Percentiles rank a stretch among this genome's conserved stretches.
These are phyloP conservation scores for Mikania micrantha DNA, from an alignment of 129 eudicot genomes.

Conservation along the genomic window DNA sequence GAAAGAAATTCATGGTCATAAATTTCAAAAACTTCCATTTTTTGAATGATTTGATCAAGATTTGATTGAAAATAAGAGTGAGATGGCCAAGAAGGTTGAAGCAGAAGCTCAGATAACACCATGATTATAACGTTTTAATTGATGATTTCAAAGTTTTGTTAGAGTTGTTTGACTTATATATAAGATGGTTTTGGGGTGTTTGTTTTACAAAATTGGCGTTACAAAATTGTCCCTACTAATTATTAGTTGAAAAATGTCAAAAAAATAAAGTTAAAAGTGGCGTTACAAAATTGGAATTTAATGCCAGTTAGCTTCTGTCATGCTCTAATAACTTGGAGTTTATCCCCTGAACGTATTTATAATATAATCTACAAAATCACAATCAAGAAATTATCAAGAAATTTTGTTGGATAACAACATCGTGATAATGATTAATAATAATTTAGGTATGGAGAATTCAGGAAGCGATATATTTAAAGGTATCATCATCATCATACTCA, in stretches of 20 bases:
- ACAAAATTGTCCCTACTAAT: too few relatives aligned
- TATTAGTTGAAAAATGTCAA: constrained; percentile 19
- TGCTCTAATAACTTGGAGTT: not conserved
- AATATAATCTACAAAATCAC: too few relatives aligned
- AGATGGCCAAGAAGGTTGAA: constrained; percentile 39
- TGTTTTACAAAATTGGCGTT: too few relatives aligned
- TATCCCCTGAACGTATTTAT: too few relatives aligned
- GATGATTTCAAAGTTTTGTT: constrained; percentile 23
- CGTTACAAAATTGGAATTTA: constrained; percentile 22
- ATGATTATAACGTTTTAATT: constrained; percentile 9
- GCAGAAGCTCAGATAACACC: constrained; percentile 37
- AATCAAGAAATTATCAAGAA: too few relatives aligned
- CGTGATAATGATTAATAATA: too few relatives aligned
- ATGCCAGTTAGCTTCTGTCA: constrained; percentile 17
- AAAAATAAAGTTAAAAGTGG: constrained; percentile 24
- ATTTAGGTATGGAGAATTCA: too few relatives aligned
- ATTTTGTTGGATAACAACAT: too few relatives aligned
- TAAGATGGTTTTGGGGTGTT: constrained; percentile 18
- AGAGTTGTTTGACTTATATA: not conserved
- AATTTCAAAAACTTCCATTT: not conserved
- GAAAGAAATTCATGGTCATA: constrained; percentile 24
- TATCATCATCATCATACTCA: too few relatives aligned
- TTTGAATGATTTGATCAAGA: constrained; percentile 23
- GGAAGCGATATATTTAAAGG: too few relatives aligned
- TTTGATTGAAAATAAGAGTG: constrained; percentile 15